These are phyloP conservation scores for Allium cepa DNA, from an alignment of 106 monocot genomes.

Conservation along the genomic window DNA sequence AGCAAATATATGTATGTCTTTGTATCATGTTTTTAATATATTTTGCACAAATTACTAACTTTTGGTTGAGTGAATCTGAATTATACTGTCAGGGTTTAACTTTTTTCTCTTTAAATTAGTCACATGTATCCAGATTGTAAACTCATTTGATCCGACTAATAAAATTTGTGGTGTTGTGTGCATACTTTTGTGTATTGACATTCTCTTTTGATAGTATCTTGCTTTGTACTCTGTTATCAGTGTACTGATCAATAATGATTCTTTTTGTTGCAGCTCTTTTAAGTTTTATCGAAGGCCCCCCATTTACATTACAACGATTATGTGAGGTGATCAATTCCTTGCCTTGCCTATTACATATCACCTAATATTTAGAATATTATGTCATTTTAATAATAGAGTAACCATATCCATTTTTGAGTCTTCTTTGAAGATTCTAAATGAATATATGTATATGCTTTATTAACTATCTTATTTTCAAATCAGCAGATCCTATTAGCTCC, in stretches of 20 bases:
- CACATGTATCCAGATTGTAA: too few species aligned
- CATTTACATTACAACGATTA: constrained; percentile 91
- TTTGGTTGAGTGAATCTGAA: too few species aligned
- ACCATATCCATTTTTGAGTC: background rate
- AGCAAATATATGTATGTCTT: too few species aligned
- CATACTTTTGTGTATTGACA: too few species aligned
- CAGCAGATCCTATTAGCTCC: constrained; percentile 79
- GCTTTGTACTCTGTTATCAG: background rate
- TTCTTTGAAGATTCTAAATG: background rate
- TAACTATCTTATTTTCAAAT: constrained; percentile 4
- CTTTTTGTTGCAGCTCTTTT: constrained; percentile 55
- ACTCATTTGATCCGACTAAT: too few species aligned
- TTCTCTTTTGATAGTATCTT: too few species aligned
- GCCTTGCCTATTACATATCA: background rate
- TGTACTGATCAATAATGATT: background rate
- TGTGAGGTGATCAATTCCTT: constrained; percentile 63
- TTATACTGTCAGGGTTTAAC: too few species aligned
- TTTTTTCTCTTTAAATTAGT: too few species aligned
- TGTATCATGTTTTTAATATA: too few species aligned
- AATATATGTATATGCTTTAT: background rate
- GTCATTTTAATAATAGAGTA: too few species aligned
- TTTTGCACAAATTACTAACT: too few species aligned
- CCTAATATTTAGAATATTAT: background rate
- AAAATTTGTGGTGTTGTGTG: too few species aligned
- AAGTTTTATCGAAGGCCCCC: constrained; percentile 87